Percentiles rank a stretch among this genome's conserved stretches.
These are phyloP conservation scores for Aspergillus sp. DNA, from an alignment of 2,329 filamentous ascomycete genomes.

Conservation along the genomic window DNA sequence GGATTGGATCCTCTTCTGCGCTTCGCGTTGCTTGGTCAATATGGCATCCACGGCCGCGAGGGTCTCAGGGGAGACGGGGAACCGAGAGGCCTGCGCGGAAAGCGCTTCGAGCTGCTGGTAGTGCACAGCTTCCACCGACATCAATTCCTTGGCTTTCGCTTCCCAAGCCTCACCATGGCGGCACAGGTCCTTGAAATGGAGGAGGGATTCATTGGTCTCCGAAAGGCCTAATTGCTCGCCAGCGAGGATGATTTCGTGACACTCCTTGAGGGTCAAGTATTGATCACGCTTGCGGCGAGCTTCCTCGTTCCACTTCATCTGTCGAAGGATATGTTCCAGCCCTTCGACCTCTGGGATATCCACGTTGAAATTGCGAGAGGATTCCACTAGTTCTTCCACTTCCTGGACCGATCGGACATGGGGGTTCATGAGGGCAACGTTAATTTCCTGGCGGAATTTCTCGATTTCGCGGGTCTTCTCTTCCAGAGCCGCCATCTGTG, in stretches of 20 bases:
- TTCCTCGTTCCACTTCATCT: constrained; percentile 84
- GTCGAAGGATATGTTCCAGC: constrained; percentile 75
- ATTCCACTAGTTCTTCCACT: constrained; percentile 89
- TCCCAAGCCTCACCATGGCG: constrained; percentile 84
- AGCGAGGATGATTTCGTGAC: constrained; percentile 73
- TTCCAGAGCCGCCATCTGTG: constrained; percentile 80
- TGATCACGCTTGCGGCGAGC: constrained; percentile 66
- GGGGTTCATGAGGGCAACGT: constrained; percentile 66
- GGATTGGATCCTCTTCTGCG: constrained; percentile 81
- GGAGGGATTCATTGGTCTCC: constrained; percentile 75
- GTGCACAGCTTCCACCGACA: constrained; percentile 86
- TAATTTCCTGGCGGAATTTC: constrained; percentile 76
- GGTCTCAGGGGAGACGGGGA: constrained; percentile 82
- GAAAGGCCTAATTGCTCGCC: constrained; percentile 76
- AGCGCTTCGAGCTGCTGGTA: constrained; percentile 93
- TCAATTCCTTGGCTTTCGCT: constrained; percentile 85
- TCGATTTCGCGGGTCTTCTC: constrained; percentile 84
- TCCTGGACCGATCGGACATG: constrained; percentile 64
- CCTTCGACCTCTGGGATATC: constrained; percentile 86
- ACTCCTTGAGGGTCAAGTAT: constrained; percentile 73
- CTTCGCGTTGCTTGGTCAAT: constrained; percentile 91
- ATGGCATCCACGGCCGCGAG: constrained; percentile 84
- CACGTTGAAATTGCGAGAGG: constrained; percentile 84
- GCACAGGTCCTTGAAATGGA: constrained; percentile 73
- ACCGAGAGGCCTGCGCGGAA: constrained; percentile 73